These are phyloP conservation scores for Scalesia atractyloides DNA, from an alignment of 129 eudicot species.

Conservation along the genomic window DNA sequence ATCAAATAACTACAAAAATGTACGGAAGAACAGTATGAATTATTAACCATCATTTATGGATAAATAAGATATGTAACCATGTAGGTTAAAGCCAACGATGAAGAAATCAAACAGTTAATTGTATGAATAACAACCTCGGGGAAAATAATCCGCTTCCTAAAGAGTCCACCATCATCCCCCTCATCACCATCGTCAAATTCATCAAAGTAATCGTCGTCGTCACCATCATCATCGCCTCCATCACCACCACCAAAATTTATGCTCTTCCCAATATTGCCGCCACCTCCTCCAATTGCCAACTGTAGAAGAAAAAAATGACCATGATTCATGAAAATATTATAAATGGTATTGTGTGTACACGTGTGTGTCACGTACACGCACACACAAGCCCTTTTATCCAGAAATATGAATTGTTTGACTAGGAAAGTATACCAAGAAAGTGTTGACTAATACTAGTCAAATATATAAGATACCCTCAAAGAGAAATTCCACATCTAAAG, in stretches of 20 bases:
- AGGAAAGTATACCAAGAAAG: not conserved
- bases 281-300: constrained; percentile 89
- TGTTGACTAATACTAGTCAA: not conserved
- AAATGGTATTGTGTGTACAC: not conserved
- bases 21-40: constrained; percentile 10
- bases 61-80: constrained; percentile 1
- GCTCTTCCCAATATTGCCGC: constrained; percentile 83
- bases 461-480: not conserved
- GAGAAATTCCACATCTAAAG: not conserved
- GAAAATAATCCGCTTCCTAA: constrained; percentile 80
- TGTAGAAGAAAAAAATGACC: constrained; percentile 28
- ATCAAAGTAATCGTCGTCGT: constrained; percentile 96
- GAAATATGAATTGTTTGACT: not conserved
- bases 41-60: not conserved
- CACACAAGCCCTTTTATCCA: too few relatives aligned
- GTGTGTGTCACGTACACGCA: too few relatives aligned
- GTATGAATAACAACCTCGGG: constrained; percentile 53
- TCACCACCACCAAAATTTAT: constrained; percentile 87
- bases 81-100: not conserved
- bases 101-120: not conserved
- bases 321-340: not conserved
- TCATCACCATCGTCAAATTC: constrained; percentile 95
- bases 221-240: constrained; percentile 96
- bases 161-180: constrained; percentile 93
- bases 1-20: constrained; percentile 68